Conservation (phyloP, 208 protist species). For the Trypanosoma melophagium region DNA sequence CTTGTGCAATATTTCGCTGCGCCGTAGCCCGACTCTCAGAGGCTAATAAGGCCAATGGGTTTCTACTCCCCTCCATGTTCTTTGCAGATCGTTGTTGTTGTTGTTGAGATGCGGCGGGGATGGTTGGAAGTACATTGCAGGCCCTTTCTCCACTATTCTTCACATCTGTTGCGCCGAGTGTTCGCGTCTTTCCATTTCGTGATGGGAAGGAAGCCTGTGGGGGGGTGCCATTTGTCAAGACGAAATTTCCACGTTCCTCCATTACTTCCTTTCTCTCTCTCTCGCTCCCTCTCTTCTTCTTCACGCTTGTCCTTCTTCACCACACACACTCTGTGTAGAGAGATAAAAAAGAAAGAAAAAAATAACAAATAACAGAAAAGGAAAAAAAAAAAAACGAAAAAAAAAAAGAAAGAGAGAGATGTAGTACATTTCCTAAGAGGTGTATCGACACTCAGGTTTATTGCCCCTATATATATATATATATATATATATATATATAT, state of each 20-base stretch:
- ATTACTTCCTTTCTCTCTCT: neutral
- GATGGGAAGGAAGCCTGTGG: neutral
- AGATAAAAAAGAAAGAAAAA: constrained; percentile 3
- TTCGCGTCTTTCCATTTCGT: neutral
- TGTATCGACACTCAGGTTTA: no score
- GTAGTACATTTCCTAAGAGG: no score
- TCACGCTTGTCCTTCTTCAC: neutral
- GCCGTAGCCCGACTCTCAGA: constrained; percentile 39
- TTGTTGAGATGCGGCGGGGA: constrained; percentile 3
- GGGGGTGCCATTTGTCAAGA: neutral
- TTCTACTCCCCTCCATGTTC: neutral
- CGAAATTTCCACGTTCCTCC: neutral
- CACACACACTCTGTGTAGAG: neutral
- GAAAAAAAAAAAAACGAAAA: neutral
- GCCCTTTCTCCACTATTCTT: neutral
- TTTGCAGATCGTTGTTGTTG: neutral
- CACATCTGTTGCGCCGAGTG: neutral
- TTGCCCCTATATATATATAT: no score
- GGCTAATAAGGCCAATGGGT: constrained; percentile 27
- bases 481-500: neutral
- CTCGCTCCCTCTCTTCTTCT: no score
- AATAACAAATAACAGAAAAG: neutral
- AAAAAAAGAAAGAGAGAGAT: no score
- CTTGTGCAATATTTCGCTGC: constrained; percentile 29
- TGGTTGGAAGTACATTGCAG: constrained; percentile 6